Evolutionary conservation across 345 rosid species (phyloP), one percentile per base, ranked within the genome.

Genomic region (Trapa incisa): DNA sequence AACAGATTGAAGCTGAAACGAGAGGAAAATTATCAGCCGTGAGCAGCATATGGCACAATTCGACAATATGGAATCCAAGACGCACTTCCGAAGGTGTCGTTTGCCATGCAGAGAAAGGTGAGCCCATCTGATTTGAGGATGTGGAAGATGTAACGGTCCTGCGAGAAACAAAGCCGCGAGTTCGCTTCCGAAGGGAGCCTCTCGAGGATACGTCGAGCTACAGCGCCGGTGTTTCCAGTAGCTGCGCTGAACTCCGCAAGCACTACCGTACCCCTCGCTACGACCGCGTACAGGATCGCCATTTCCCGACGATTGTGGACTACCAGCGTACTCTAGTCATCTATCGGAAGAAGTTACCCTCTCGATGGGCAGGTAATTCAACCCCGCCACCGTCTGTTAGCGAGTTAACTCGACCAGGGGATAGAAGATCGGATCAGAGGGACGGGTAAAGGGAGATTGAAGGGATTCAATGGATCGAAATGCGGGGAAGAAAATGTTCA

Each of bases 191-290:
- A 73, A 32, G 88, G 96, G 7, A 94, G 87, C 76, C 87, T 94
- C 87, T 94, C 96, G 39, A 94, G 83, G 72, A 94, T 86, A 82
- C 97, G 80, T 36, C 99, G 74, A 10, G 86, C 85, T 43, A 94
- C 93, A 15, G 97, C 93, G 68, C 96, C 97, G 1, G 89, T 72
- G 79, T 94, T 94, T 53, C 99, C 99, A 6, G 96, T 84, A 63
- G 89, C 97, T 47, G 95, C 99, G 79, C 93, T 91, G 83, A 94
- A 94, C 78, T 94, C 99, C 36, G 99, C 92, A 64, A 94, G 79
- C 33, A 89, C 92, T 70, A 94, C 96, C 75, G 96, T 91, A 35
- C 90, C 96, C 53, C 96, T 78, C 47, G 99, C 93, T 77, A 94
- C 99, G 69, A 87, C 86, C 53, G 97, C 95, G 73, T 91, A 91